phyloP scores from a whole-genome alignment of 1,139 yeast species.

The Martiniozyma asiatica region DNA sequence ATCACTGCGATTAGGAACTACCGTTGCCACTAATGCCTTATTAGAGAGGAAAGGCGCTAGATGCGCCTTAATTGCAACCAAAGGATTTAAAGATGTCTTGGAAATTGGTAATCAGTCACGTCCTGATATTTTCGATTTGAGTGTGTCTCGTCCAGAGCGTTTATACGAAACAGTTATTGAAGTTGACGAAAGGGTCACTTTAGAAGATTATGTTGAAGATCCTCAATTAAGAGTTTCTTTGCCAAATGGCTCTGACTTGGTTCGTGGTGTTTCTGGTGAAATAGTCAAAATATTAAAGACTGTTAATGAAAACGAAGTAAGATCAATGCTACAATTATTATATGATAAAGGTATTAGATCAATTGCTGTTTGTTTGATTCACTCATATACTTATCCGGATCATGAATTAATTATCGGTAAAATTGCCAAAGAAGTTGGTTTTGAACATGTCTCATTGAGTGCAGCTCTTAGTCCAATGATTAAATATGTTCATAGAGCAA shows the following conservation, averaged over 20 bases:
- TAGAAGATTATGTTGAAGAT: constrained; percentile 56
- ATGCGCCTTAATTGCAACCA: constrained; percentile 53
- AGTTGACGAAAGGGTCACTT: constrained; percentile 60
- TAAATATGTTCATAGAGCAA: constrained; percentile 58
- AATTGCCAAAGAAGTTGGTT: constrained; percentile 41
- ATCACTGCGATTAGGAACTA: constrained; percentile 66
- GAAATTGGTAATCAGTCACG: constrained; percentile 65
- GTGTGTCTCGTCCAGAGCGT: constrained; percentile 46
- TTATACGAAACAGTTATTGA: constrained; percentile 54
- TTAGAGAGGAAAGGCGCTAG: constrained; percentile 57
- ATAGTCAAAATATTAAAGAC: constrained; percentile 39
- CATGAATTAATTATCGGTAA: constrained; percentile 50
- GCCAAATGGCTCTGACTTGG: constrained; percentile 24
- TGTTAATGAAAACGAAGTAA: constrained; percentile 34
- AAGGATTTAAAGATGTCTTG: constrained; percentile 53
- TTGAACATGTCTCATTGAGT: constrained; percentile 51
- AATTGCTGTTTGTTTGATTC: constrained; percentile 56
- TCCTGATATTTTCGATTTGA: constrained; percentile 55
- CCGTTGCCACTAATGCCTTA: constrained; percentile 68
- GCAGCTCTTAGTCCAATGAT: constrained; percentile 63
- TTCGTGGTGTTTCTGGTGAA: constrained; percentile 53
- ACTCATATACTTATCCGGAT: constrained; percentile 56
- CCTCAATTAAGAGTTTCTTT: constrained; percentile 27
- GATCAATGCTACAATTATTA: constrained; percentile 28
- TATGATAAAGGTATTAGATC: constrained; percentile 48